Evolutionary conservation across 148 eudicot species (phyloP), one percentile per base, ranked within the genome.

Genomic region (Silene uniflora): DNA sequence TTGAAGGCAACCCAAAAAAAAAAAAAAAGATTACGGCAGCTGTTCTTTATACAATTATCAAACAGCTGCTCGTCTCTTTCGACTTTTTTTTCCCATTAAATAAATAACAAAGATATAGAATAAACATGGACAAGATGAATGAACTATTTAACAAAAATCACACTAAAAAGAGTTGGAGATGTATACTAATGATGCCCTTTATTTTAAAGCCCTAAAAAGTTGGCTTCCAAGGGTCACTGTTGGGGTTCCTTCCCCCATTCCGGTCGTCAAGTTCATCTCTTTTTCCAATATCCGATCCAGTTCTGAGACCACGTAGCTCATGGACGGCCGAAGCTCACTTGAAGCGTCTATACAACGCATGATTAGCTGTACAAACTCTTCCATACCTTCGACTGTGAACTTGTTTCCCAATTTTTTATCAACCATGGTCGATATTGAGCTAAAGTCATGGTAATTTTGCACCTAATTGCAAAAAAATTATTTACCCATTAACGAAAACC

Each of bases 161-260:
- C 80, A 84, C 84, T 75, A 64, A 49, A 62, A 59, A 70, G 60
- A 63, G 66, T 71, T 75, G 44, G 39, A 75, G 52, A 52, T 55
- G 79, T 68, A 80, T 63, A 54, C 19, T 35, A 70, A 12, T 8
- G 67, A 44, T 71, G 23, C 32, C 35, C 9, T 58, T 84, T 75
- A 91, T 80, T 83, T 91, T 68, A 83, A 83, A 75, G 91, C 82
- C 87, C 86, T 90, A 74, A 94, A 94, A 82, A 94, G 98, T 77
- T 91, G 96, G 91, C 98, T 94, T 80, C 97, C 98, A 60, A 91
- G 97, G 71, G 90, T 90, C 68, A 94, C 98, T 73, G 89, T 93
- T 8, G 98, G 98, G 81, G 97, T 90, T 75, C 91, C 96, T 89
- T 94, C 98, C 66, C 97, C 97, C 92, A 85, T 89, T 71, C 94